Evolutionary conservation across 2,329 filamentous ascomycete species (phyloP).

Genomic region (Exophiala sp.): DNA sequence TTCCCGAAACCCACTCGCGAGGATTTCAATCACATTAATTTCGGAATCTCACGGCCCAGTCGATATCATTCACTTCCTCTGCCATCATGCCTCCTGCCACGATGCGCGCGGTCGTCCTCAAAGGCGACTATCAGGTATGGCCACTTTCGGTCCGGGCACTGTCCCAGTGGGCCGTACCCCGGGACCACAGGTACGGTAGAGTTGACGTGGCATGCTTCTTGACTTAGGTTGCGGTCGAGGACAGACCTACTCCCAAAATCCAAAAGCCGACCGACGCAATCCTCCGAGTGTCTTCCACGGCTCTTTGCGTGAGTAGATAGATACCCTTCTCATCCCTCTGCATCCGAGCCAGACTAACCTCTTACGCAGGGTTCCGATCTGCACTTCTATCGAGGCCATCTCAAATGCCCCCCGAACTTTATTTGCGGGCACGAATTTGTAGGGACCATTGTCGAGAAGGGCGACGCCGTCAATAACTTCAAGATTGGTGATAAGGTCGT

Average conservation of each 20-base stretch:
- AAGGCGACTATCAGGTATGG: conserved; percentile 25
- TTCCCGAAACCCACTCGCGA: no score
- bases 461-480: conserved; percentile 43
- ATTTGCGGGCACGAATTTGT: conserved; percentile 54
- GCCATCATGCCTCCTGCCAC: conserved; percentile 25
- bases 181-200: no score
- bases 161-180: no score
- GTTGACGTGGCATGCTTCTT: not conserved
- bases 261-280: conserved; percentile 45
- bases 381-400: conserved; percentile 52
- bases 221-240: conserved; percentile 36
- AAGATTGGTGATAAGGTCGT: conserved; percentile 49
- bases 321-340: not conserved
- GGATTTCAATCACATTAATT: no score
- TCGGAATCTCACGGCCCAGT: no score
- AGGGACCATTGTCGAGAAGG: conserved; percentile 44
- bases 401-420: conserved; percentile 43
- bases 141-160: no score
- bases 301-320: conserved; percentile 24
- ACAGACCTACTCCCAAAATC: conserved; percentile 43
- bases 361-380: conserved; percentile 48
- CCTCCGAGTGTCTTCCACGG: conserved; percentile 35
- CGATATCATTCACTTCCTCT: not conserved
- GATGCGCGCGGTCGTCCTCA: conserved; percentile 29
- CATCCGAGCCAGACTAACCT: not conserved